Conservation (phyloP, 2,329 filamentous ascomycete species). For the Cryphonectria parasitica region DNA sequence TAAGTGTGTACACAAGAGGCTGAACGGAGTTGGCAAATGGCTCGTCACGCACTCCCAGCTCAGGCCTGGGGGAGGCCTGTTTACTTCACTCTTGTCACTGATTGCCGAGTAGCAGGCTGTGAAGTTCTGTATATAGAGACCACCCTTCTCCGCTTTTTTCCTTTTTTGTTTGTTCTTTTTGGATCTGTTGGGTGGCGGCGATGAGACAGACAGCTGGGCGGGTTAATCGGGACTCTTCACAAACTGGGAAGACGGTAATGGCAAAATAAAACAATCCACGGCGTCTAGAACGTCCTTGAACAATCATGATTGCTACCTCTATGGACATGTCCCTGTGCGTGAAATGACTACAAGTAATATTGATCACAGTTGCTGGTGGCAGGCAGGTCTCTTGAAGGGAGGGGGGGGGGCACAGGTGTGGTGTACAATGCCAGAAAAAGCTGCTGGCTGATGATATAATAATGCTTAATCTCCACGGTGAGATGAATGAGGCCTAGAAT, state of each 20-base stretch:
- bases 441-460: too few relatives aligned
- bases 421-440: too few relatives aligned
- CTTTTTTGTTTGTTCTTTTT: background rate
- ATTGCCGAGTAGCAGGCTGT: background rate
- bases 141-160: background rate
- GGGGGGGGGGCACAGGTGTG: too few relatives aligned
- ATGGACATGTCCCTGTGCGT: too few relatives aligned
- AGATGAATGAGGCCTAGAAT: background rate
- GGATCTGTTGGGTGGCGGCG: conserved; percentile 1
- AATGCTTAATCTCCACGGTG: background rate
- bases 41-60: background rate
- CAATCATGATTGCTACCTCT: too few relatives aligned
- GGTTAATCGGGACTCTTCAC: conserved; percentile 3
- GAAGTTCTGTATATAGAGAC: conserved; percentile 7
- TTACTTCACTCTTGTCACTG: background rate
- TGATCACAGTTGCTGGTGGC: too few relatives aligned
- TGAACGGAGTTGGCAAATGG: conserved; percentile 8
- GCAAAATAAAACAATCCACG: background rate
- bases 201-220: background rate
- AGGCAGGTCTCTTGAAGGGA: too few relatives aligned
- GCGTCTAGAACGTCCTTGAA: background rate
- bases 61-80: background rate
- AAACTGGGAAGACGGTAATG: background rate
- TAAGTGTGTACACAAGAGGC: conserved; percentile 4
- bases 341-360: too few relatives aligned